Percentiles rank a stretch among this genome's conserved stretches.
Evolutionary conservation across 495 filamentous ascomycete species (phyloP).

Genomic region (Parachaetomium inaequale): DNA sequence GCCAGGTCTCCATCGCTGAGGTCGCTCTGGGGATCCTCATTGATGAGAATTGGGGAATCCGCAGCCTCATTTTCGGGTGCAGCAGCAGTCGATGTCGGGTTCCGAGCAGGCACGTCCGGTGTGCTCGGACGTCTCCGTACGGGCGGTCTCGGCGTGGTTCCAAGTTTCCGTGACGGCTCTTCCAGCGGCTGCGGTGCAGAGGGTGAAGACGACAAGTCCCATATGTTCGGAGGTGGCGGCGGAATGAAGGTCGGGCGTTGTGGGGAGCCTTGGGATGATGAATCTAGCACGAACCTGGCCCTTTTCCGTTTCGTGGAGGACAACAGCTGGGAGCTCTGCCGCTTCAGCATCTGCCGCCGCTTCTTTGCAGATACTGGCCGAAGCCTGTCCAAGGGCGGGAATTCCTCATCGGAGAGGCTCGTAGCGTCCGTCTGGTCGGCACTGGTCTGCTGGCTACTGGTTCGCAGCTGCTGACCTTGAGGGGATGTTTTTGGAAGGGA

Average conservation of each 20-base stretch:
- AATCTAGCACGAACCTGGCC: conserved; percentile 19
- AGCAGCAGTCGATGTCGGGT: not conserved
- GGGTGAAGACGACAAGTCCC: conserved; percentile 28
- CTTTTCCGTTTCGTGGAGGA: conserved; percentile 23
- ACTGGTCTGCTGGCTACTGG: conserved; percentile 27
- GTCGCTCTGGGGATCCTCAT: conserved; percentile 19
- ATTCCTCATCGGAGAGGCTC: conserved; percentile 37
- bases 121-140: not conserved
- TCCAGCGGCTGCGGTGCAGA: not conserved
- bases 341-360: conserved; percentile 19
- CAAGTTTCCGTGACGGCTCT: conserved; percentile 13
- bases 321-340: conserved; percentile 16
- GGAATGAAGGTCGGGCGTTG: conserved; percentile 9
- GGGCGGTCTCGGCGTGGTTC: conserved; percentile 3
- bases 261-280: conserved; percentile 25
- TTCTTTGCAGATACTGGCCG: conserved; percentile 13
- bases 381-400: conserved; percentile 36
- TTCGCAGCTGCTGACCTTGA: conserved; percentile 5
- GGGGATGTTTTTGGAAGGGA: conserved; percentile 30
- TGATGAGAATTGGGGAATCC: conserved; percentile 17
- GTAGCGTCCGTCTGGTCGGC: conserved; percentile 30
- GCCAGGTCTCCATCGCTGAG: conserved; percentile 19
- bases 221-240: conserved; percentile 15
- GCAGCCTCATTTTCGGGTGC: not conserved
- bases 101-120: not conserved